Conservation (phyloP, 768 basidiomycete genomes). For the Russula brevipes region DNA sequence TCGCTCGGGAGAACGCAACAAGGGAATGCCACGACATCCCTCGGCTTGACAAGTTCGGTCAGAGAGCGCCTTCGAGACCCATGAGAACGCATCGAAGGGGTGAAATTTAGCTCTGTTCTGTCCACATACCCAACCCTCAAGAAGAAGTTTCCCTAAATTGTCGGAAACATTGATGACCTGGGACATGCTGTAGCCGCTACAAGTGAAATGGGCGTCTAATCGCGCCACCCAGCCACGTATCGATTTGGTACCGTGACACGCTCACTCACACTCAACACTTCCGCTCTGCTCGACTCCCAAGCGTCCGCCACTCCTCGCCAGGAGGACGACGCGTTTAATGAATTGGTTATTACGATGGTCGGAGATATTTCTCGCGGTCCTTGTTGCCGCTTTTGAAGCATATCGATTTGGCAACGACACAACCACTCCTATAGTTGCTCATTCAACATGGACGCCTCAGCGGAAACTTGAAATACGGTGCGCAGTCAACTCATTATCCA, state of each 20-base stretch:
- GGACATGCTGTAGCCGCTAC: conserved; percentile 36
- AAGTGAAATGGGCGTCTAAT: no score
- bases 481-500: not conserved
- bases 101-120: not conserved
- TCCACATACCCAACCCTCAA: conserved; percentile 24
- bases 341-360: conserved; percentile 48
- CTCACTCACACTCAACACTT: no score
- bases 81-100: not conserved
- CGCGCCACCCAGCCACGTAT: not conserved
- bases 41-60: conserved; percentile 54
- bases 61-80: conserved; percentile 47
- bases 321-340: conserved; percentile 29
- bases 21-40: conserved; percentile 54
- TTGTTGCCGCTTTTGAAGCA: conserved; percentile 38
- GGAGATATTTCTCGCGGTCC: conserved; percentile 39
- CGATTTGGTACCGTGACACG: no score
- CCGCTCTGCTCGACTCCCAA: not conserved
- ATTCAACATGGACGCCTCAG: conserved; percentile 48
- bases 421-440: conserved; percentile 8
- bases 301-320: conserved; percentile 8
- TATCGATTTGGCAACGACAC: conserved; percentile 16
- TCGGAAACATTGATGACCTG: conserved; percentile 53
- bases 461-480: conserved; percentile 57
- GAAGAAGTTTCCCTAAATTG: conserved; percentile 48
- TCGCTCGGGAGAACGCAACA: conserved; percentile 65